Percentiles rank a stretch among this genome's conserved stretches.
phyloP scores from a whole-genome alignment of 306 rosid genomes.

The Sicyos edulis region DNA sequence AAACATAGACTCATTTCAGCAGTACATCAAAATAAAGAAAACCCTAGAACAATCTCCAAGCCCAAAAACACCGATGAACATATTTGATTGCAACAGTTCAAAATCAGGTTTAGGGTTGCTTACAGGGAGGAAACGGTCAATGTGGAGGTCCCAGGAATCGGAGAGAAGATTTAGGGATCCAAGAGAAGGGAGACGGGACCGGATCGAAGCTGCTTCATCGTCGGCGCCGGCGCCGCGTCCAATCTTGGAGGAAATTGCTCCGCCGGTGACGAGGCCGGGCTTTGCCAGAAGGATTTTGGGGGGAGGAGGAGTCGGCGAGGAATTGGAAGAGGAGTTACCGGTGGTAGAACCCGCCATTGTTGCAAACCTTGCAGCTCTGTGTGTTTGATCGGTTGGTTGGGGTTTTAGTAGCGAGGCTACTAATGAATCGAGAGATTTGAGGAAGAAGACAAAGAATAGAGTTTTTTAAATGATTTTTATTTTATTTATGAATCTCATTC shows the following conservation, averaged over 20 bases:
- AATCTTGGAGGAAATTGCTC: constrained; percentile 42
- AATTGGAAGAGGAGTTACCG: constrained; percentile 31
- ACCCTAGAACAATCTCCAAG: no score
- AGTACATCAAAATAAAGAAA: no score
- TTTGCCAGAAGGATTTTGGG: constrained; percentile 81
- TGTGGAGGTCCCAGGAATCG: constrained; percentile 83
- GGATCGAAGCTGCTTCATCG: constrained; percentile 51
- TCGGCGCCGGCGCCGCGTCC: constrained; percentile 56
- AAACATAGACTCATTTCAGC: not conserved
- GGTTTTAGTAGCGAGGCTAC: not conserved
- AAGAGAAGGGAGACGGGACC: constrained; percentile 72
- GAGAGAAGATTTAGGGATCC: constrained; percentile 90
- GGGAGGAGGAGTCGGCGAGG: constrained; percentile 42
- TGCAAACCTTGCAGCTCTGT: not conserved
- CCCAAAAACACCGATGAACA: not conserved
- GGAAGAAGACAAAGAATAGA: no score
- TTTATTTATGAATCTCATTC: no score
- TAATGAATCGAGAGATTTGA: no score
- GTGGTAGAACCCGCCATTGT: constrained; percentile 31
- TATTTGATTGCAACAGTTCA: not conserved
- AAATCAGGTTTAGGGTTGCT: not conserved
- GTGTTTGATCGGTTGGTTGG: not conserved
- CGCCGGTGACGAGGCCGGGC: constrained; percentile 59
- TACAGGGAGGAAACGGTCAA: constrained; percentile 90
- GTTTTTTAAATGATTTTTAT: no score